Percentiles rank a stretch among this genome's conserved stretches.
phyloP scores from a whole-genome alignment of 108 stramenopile genomes.

The Nitzschia sp. region DNA sequence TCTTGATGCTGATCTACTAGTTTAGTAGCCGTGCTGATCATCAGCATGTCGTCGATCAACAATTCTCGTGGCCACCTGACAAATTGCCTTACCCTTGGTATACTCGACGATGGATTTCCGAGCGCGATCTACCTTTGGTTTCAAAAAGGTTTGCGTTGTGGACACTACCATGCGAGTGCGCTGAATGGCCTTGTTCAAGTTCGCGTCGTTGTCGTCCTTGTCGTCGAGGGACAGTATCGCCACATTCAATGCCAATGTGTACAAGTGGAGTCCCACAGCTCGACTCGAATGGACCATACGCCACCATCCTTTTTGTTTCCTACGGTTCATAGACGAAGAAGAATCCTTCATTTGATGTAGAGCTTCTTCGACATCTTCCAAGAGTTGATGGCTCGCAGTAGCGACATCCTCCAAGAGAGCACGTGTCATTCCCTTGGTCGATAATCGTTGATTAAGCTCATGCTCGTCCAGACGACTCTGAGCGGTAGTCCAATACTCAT shows the following conservation, averaged over 20 bases:
- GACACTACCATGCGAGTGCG: constrained; percentile 45
- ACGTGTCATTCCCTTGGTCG: constrained; percentile 30
- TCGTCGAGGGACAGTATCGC: background rate
- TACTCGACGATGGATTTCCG: constrained; percentile 28
- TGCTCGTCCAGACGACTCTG: constrained; percentile 41
- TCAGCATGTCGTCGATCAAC: background rate
- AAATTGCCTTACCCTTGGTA: constrained; percentile 34
- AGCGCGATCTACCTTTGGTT: constrained; percentile 35
- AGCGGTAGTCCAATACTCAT: constrained; percentile 8
- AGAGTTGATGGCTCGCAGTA: constrained; percentile 9
- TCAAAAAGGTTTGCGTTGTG: constrained; percentile 27
- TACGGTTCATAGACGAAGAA: background rate
- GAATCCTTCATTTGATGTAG: constrained; percentile 6
- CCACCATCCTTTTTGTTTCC: constrained; percentile 9
- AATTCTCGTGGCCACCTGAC: background rate
- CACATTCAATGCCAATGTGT: constrained; percentile 4
- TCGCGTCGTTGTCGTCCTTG: constrained; percentile 10
- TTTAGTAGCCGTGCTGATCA: background rate
- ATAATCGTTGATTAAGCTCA: constrained; percentile 23
- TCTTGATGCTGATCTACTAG: too few species aligned
- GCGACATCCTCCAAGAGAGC: constrained; percentile 45
- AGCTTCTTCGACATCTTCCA: constrained; percentile 1
- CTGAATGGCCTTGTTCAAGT: constrained; percentile 32
- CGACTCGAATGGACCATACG: constrained; percentile 18
- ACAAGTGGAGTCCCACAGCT: constrained; percentile 7